phyloP scores from a whole-genome alignment of 306 rosid genomes.

The Dalbergia oliveri region DNA sequence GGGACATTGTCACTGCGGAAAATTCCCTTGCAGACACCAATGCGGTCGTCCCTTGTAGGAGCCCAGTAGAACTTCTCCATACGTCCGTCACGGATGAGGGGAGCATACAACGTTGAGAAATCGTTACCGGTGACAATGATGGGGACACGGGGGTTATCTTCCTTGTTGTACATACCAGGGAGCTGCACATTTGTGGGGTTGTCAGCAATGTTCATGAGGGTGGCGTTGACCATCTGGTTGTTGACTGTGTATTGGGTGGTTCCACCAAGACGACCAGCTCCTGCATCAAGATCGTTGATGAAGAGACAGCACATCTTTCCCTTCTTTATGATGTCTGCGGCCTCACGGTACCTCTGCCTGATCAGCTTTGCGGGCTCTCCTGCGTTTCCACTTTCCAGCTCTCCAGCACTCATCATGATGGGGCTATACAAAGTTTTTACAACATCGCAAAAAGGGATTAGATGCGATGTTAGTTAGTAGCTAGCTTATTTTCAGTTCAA shows the following conservation, averaged over 20 bases:
- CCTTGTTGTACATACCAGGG: slow-evolving; percentile 99
- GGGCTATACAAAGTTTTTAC: slow-evolving; percentile 63
- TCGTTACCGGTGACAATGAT: slow-evolving; percentile 95
- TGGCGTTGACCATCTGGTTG: slow-evolving; percentile 99
- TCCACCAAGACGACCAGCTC: slow-evolving; percentile 95
- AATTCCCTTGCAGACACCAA: slow-evolving; percentile 88
- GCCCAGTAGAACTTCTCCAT: slow-evolving; percentile 99
- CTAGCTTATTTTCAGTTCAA: too few relatives aligned
- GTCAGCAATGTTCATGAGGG: slow-evolving; percentile 98
- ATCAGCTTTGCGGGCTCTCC: slow-evolving; percentile 97
- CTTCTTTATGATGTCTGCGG: slow-evolving; percentile 82
- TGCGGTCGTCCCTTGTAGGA: slow-evolving; percentile 84
- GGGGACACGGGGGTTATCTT: slow-evolving; percentile 91
- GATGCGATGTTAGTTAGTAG: too few relatives aligned
- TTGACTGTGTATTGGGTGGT: slow-evolving; percentile 97
- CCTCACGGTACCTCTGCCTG: slow-evolving; percentile 97
- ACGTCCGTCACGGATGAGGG: slow-evolving; percentile 99
- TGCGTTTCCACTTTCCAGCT: slow-evolving; percentile 94
- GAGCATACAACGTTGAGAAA: slow-evolving; percentile 92
- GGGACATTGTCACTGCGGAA: slow-evolving; percentile 72
- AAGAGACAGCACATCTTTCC: slow-evolving; percentile 90
- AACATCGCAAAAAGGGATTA: not conserved
- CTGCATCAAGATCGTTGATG: slow-evolving; percentile 99
- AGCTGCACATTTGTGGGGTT: slow-evolving; percentile 95
- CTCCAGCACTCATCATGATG: slow-evolving; percentile 99